phyloP scores from a whole-genome alignment of 306 rosid species.

The Corylus heterophylla region DNA sequence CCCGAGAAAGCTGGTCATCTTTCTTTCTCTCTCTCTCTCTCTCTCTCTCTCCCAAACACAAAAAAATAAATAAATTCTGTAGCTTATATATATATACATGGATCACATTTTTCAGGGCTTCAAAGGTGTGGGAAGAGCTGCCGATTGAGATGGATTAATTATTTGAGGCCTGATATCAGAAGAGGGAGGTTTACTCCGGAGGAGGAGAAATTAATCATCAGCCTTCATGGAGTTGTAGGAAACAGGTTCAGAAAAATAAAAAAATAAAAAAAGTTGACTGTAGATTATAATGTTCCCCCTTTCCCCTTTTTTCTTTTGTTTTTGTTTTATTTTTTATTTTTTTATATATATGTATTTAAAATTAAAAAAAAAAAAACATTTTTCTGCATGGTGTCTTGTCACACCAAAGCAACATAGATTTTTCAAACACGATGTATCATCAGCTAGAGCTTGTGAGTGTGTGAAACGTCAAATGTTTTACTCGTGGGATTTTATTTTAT shows the following conservation, averaged over 20 bases:
- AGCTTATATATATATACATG: no score
- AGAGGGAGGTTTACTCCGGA: constrained; percentile 95
- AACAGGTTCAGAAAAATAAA: constrained; percentile 58
- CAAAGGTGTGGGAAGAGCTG: constrained; percentile 99
- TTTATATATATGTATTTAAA: not conserved
- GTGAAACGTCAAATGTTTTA: not conserved
- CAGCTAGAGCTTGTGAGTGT: not conserved
- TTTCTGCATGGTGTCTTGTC: not conserved
- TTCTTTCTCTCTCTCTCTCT: not conserved
- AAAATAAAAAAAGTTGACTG: no score
- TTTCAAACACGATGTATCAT: not conserved
- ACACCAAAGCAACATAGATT: not conserved
- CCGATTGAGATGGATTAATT: constrained; percentile 94
- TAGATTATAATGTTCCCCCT: not conserved
- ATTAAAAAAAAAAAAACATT: not conserved
- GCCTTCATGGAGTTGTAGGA: constrained; percentile 95
- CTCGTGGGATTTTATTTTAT: not conserved
- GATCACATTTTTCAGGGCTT: constrained; percentile 56
- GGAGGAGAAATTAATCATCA: constrained; percentile 92
- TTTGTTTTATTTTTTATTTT: not conserved
- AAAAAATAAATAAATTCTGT: not conserved
- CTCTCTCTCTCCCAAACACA: not conserved
- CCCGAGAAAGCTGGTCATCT: constrained; percentile 90
- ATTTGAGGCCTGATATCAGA: constrained; percentile 96
- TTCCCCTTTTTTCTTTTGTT: not conserved